Base-by-base conservation (phyloP, 306 rosid genomes). In the Lagenaria siceraria region DNA sequence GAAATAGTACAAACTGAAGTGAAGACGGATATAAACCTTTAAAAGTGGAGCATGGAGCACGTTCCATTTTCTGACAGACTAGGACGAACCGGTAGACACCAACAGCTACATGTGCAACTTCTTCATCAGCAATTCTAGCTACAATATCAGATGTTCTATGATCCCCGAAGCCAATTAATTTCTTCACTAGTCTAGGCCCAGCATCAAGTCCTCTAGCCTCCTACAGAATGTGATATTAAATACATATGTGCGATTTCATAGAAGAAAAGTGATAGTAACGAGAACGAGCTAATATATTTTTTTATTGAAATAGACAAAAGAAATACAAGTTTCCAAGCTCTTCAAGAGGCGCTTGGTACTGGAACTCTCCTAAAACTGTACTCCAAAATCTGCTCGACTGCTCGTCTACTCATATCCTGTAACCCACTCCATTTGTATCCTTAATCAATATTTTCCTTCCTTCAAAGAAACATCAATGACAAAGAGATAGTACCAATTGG, bases 121-220 rank as follows among this genome's bases (percentile, higher is more conserved):
- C 98, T 87, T 95, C 98, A 69, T 90, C 91, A 56, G 98, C 96
- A 79, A 95, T 90, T 88, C 85, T 92, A 77, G 90, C 95, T 42
- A 95, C 97, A 62, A 95, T 84, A 72, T 83, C 86, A 49, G 97
- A 92, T 55, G 97, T 89, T 78, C 89, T 80, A 35, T 78, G 80
- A 82, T 95, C 98, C 82, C 98, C 98, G 81, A 92, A 92, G 58
- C 98, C 98, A 72, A 90, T 77, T 83, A 95, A 65, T 73, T 88
- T 95, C 80, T 95, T 88, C 78, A 90, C 96, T 7, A 92, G 83
- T 49, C 96, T 89, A 36, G 98, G 97, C 64, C 97, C 98, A 13
- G 98, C 98, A 86, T 92, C 98, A 56, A 95, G 97, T 76, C 98
- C 98, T 86, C 98, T 90, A 62, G 97, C 98, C 83, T 95, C 97